Evolutionary conservation across 106 monocot species (phyloP).

Genomic region (Acorus calamus): DNA sequence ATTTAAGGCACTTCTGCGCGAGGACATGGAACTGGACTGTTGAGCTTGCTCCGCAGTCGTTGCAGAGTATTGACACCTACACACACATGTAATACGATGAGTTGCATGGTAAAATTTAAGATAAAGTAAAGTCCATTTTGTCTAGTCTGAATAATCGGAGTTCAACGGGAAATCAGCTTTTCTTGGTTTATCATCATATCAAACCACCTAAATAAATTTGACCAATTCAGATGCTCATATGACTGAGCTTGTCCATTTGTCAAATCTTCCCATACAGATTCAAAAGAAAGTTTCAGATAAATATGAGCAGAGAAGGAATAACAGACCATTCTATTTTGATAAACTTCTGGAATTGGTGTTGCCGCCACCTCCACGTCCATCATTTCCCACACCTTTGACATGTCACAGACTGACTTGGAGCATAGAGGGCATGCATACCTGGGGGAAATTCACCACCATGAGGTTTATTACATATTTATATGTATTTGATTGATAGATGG

Average conservation of each 20-base stretch:
- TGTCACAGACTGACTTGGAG: slow-evolving; percentile 63
- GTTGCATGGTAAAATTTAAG: too few relatives aligned
- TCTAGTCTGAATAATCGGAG: too few relatives aligned
- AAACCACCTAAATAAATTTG: too few relatives aligned
- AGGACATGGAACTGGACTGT: slow-evolving; percentile 50
- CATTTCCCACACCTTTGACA: slow-evolving; percentile 66
- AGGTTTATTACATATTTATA: background rate
- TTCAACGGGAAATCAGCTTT: too few relatives aligned
- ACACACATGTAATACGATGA: background rate
- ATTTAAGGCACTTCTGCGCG: slow-evolving; percentile 49
- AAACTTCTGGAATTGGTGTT: slow-evolving; percentile 41
- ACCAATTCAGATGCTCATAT: too few relatives aligned
- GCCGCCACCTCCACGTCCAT: slow-evolving; percentile 47
- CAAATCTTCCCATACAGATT: too few relatives aligned
- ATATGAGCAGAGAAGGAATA: background rate
- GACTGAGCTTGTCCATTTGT: too few relatives aligned
- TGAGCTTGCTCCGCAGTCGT: slow-evolving; percentile 43
- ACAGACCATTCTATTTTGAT: slow-evolving; percentile 36
- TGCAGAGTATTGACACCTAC: slow-evolving; percentile 54
- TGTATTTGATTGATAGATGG: too few relatives aligned
- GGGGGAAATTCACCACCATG: background rate
- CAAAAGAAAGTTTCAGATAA: too few relatives aligned
- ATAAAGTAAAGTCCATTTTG: too few relatives aligned
- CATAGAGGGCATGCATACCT: slow-evolving; percentile 65
- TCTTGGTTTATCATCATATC: too few relatives aligned